Evolutionary conservation across 83 land plant species (phyloP).

Genomic region (Thuja plicata): DNA sequence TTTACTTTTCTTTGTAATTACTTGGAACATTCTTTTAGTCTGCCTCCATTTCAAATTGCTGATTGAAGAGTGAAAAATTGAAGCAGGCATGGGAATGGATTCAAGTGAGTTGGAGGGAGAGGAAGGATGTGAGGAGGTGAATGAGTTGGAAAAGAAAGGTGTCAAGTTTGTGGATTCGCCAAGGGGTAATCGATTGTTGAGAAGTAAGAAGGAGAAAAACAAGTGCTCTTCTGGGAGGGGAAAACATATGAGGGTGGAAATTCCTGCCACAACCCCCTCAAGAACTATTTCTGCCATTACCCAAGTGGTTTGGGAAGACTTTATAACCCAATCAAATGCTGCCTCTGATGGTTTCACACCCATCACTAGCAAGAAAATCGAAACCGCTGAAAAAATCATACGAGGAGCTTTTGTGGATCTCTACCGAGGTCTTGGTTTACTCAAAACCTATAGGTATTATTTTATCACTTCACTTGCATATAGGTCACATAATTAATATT

Average conservation of each 20-base stretch:
- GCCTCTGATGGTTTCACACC: not conserved
- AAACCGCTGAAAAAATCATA: conserved; percentile 70
- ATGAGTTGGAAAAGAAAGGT: conserved; percentile 42
- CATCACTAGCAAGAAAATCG: conserved; percentile 47
- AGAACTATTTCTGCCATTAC: conserved; percentile 41
- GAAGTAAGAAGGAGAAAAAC: conserved; percentile 26
- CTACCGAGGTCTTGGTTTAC: conserved; percentile 58
- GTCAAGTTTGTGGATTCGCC: conserved; percentile 20
- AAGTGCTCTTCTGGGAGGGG: conserved; percentile 31
- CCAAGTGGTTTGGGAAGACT: conserved; percentile 63
- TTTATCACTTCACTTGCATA: no score
- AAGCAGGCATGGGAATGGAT: not conserved
- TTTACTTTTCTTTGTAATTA: no score
- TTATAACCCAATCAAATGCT: conserved; percentile 32
- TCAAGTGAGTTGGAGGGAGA: not conserved
- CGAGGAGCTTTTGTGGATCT: conserved; percentile 66
- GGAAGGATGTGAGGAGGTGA: not conserved
- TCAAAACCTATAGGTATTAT: conserved; percentile 67
- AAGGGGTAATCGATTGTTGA: not conserved
- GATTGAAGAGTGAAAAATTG: not conserved
- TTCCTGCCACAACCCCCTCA: conserved; percentile 52
- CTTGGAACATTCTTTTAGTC: not conserved
- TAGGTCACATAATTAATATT: no score
- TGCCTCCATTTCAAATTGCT: not conserved
- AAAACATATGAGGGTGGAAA: conserved; percentile 38